Evolutionary conservation across 305 asterid species (phyloP).

Genomic region (Solanum hybrid): DNA sequence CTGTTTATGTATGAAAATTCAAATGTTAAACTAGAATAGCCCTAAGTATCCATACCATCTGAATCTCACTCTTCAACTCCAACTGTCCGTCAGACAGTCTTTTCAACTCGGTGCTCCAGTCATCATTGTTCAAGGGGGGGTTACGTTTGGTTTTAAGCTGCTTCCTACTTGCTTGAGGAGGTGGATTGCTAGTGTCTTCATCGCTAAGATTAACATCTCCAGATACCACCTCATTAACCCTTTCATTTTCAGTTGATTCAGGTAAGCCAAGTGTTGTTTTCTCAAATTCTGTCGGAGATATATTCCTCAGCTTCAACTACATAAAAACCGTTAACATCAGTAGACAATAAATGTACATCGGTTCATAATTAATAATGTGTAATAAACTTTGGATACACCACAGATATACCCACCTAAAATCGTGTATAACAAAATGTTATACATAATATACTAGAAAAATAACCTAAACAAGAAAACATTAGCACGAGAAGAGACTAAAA

Average conservation of each 20-base stretch:
- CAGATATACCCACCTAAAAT: not conserved
- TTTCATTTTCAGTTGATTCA: not conserved
- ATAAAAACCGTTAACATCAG: not conserved
- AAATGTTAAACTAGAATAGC: not conserved
- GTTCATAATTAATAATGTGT: not conserved
- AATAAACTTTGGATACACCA: not conserved
- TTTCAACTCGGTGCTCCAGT: not conserved
- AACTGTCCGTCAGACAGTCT: not conserved
- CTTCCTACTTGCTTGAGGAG: not conserved
- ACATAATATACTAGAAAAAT: not conserved
- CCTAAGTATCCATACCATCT: not conserved
- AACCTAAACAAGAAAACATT: not conserved
- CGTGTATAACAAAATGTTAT: not conserved
- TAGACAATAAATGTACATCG: not conserved
- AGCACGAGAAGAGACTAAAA: not conserved
- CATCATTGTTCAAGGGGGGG: not conserved
- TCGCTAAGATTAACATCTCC: not conserved
- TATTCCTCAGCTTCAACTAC: not conserved
- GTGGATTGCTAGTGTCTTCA: not conserved
- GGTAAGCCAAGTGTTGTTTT: not conserved
- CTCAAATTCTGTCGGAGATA: conserved; percentile 3
- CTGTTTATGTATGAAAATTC: not conserved
- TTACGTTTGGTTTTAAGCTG: not conserved
- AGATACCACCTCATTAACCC: not conserved
- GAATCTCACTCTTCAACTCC: conserved; percentile 5